Evolutionary conservation across 768 basidiomycete species (phyloP).

Genomic region (Hygrophoropsis aurantiaca): DNA sequence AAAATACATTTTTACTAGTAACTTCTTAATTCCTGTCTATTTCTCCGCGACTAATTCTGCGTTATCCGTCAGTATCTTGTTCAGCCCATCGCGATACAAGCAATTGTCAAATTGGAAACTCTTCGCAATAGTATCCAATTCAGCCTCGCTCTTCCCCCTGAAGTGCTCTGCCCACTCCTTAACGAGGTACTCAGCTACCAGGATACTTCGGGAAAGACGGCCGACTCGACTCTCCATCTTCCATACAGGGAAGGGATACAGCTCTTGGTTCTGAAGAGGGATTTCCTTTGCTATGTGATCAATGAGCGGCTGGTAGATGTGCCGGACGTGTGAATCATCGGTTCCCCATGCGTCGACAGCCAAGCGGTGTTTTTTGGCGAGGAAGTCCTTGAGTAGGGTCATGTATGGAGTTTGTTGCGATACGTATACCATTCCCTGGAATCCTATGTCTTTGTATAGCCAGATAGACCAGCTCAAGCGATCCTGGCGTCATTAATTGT

Average conservation of each 20-base stretch:
- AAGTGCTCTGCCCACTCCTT: conserved; percentile 76
- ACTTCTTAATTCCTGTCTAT: not conserved
- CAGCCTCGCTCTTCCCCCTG: conserved; percentile 50
- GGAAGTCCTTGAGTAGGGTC: conserved; percentile 64
- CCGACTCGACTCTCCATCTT: conserved; percentile 53
- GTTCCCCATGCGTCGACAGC: conserved; percentile 81
- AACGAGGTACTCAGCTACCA: conserved; percentile 70
- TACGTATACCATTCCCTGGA: conserved; percentile 82
- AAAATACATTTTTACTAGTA: too few species aligned
- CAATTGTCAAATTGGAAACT: conserved; percentile 76
- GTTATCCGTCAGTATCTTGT: conserved; percentile 49
- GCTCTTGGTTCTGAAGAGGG: conserved; percentile 45
- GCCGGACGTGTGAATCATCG: conserved; percentile 53
- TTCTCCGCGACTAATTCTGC: conserved; percentile 19
- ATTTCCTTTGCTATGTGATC: conserved; percentile 61
- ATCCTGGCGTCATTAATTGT: conserved; percentile 42
- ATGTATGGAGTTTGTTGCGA: conserved; percentile 71
- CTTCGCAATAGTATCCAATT: conserved; percentile 72
- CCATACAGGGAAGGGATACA: conserved; percentile 69
- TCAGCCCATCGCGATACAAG: conserved; percentile 64
- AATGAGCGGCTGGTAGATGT: conserved; percentile 65
- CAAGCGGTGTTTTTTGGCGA: conserved; percentile 75
- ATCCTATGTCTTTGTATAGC: conserved; percentile 87
- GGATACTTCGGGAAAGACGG: conserved; percentile 62
- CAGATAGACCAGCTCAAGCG: conserved; percentile 81